phyloP scores from a whole-genome alignment of 2,329 filamentous ascomycete genomes.

The Pseudohalonectria lignicola region DNA sequence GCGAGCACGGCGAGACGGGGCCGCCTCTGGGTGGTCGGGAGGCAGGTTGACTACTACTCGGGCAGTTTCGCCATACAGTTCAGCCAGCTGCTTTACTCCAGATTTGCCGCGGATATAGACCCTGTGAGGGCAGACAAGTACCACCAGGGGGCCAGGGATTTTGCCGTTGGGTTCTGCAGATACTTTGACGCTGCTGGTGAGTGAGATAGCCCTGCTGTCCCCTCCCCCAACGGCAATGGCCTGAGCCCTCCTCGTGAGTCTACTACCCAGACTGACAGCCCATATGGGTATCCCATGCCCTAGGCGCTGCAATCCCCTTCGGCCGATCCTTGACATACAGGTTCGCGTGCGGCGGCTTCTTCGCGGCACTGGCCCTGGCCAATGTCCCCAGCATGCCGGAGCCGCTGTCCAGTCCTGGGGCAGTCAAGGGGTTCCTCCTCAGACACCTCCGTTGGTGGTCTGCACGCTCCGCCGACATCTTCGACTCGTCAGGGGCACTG shows the following conservation, averaged over 20 bases:
- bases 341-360: constrained; percentile 31
- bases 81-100: constrained; percentile 25
- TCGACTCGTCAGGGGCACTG: constrained; percentile 28
- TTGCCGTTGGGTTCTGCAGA: constrained; percentile 24
- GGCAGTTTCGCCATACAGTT: constrained; percentile 14
- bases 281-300: background rate
- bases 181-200: constrained; percentile 28
- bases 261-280: too few species aligned
- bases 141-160: constrained; percentile 20
- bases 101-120: constrained; percentile 22
- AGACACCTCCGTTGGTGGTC: constrained; percentile 33
- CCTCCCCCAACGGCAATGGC: too few species aligned
- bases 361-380: constrained; percentile 26
- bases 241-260: too few species aligned
- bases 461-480: constrained; percentile 18
- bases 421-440: constrained; percentile 28
- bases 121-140: constrained; percentile 18
- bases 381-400: constrained; percentile 20
- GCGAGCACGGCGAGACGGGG: too few species aligned
- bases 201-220: too few species aligned
- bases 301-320: constrained; percentile 31
- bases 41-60: constrained; percentile 11
- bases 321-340: constrained; percentile 32
- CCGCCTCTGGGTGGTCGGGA: constrained; percentile 1
- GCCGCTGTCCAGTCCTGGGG: constrained; percentile 20